Evolutionary conservation across 177 flowering plant genomes (phyloP), one percentile per base, ranked within the genome.

Genomic region (Tripterygium wilfordii): DNA sequence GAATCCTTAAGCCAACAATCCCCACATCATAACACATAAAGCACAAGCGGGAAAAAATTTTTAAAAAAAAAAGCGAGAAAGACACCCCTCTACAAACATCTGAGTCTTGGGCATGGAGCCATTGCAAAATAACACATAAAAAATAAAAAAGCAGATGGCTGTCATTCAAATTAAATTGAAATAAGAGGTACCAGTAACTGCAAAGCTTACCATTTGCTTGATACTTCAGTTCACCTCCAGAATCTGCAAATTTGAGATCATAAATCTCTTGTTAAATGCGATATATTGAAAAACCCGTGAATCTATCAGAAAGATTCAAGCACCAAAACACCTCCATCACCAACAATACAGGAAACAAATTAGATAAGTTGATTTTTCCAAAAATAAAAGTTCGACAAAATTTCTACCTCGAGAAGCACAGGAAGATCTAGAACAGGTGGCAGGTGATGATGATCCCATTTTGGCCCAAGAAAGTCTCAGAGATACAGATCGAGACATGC

Each of bases 351-450:
- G n/a, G n/a, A n/a, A n/a, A n/a, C n/a, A n/a, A n/a, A n/a, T n/a
- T n/a, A n/a, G n/a, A n/a, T n/a, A n/a, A n/a, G n/a, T n/a, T n/a
- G n/a, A n/a, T n/a, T n/a, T n/a, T n/a, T n/a, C n/a, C n/a, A n/a
- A n/a, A n/a, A n/a, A n/a, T n/a, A n/a, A n/a, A n/a, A n/a, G n/a
- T n/a, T n/a, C n/a, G n/a, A n/a, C n/a, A n/a, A 53, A 31, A 56
- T 14, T 41, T 57, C 61, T 67, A 78, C 82, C 80, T 42, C 55
- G 42, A 46, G 49, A 15, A 54, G 57, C 53, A 24, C 44, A 49
- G 27, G 70, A 51, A 43, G 57, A 31, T 45, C 36, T 40, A 23
- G 66, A 36, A 60, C n/a, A n/a, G n/a, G n/a, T n/a, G n/a, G 58
- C 61, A 43, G 56, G 36, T 30, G 66, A 56, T n/a, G 72, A 57